A percentile compares a stretch with the other conserved stretches of the same genome.
These are phyloP conservation scores for Bimuria novae-zelandiae DNA, from an alignment of 2,329 filamentous ascomycete genomes.

Conservation along the genomic window DNA sequence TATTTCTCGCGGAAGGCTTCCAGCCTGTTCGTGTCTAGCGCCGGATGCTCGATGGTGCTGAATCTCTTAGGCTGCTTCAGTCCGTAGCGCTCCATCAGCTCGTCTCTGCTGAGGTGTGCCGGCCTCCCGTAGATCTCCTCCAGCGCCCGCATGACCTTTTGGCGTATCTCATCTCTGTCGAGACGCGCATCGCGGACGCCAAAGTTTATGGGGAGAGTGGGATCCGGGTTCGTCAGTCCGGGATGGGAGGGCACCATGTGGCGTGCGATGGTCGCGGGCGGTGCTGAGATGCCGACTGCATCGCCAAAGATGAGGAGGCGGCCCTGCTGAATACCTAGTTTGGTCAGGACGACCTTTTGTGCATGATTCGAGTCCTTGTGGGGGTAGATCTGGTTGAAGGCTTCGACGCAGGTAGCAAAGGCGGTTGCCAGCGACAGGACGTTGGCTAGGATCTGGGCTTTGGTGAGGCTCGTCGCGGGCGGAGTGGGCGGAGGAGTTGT, in stretches of 20 bases:
- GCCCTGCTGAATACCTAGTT: constrained; percentile 54
- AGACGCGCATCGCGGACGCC: constrained; percentile 48
- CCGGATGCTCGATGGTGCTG: constrained; percentile 42
- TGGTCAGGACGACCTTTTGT: constrained; percentile 50
- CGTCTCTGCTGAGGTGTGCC: constrained; percentile 43
- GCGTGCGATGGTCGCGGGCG: constrained; percentile 49
- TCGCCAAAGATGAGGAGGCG: constrained; percentile 56
- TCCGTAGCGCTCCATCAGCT: constrained; percentile 53
- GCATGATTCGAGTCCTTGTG: constrained; percentile 48
- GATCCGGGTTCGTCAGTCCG: constrained; percentile 50
- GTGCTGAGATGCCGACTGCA: constrained; percentile 51
- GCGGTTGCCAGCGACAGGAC: constrained; percentile 51
- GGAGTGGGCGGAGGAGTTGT: constrained; percentile 13
- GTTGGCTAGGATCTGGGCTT: constrained; percentile 44
- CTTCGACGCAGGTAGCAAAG: constrained; percentile 55
- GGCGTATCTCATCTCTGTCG: constrained; percentile 46
- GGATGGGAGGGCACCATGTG: constrained; percentile 52
- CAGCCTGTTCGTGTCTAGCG: constrained; percentile 51
- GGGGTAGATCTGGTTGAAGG: constrained; percentile 52
- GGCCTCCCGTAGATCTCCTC: constrained; percentile 53
- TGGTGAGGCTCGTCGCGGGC: constrained; percentile 24
- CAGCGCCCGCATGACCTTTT: constrained; percentile 47
- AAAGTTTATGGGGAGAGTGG: constrained; percentile 52
- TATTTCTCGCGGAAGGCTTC: constrained; percentile 53
- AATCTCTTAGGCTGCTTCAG: constrained; percentile 51